A percentile compares a stretch with the other conserved stretches of the same genome.
Conservation (phyloP, 2,329 filamentous ascomycete species). For the Aureobasidium sp. region DNA sequence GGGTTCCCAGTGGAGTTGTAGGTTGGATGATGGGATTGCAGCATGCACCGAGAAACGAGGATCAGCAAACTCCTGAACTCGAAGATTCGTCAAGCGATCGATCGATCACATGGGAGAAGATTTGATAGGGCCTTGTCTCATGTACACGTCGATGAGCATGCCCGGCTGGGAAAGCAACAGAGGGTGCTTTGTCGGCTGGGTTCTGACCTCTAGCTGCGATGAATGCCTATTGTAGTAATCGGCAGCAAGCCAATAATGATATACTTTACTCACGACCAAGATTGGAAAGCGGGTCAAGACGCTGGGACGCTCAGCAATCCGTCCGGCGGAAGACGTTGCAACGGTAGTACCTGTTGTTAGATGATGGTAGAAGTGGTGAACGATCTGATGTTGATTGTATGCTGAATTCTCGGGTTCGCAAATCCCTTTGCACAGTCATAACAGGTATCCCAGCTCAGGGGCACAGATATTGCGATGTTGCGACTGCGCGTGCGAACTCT, state of each 20-base stretch:
- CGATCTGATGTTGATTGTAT: neutral
- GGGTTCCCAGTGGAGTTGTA: slow-evolving; percentile 69
- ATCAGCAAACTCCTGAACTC: slow-evolving; percentile 27
- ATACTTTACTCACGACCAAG: neutral
- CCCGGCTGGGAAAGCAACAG: neutral
- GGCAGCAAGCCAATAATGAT: neutral
- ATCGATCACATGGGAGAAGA: slow-evolving; percentile 40
- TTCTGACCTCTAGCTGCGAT: neutral
- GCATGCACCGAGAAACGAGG: slow-evolving; percentile 16
- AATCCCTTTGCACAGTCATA: neutral
- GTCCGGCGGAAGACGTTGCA: neutral
- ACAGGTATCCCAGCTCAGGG: neutral
- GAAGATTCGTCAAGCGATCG: slow-evolving; percentile 29
- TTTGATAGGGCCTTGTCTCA: slow-evolving; percentile 24
- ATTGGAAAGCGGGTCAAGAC: slow-evolving; percentile 1
- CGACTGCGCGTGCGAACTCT: neutral
- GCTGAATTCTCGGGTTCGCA: neutral
- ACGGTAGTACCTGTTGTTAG: neutral
- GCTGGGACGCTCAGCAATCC: neutral
- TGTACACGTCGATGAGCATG: neutral
- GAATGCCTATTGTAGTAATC: neutral
- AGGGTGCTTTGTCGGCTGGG: neutral
- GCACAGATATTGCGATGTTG: neutral
- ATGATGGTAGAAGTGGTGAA: neutral
- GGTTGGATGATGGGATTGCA: slow-evolving; percentile 83